Evolutionary conservation across 164 flowering plant genomes (phyloP), one percentile per base, ranked within the genome.

Genomic region (Kingdonia uniflora): DNA sequence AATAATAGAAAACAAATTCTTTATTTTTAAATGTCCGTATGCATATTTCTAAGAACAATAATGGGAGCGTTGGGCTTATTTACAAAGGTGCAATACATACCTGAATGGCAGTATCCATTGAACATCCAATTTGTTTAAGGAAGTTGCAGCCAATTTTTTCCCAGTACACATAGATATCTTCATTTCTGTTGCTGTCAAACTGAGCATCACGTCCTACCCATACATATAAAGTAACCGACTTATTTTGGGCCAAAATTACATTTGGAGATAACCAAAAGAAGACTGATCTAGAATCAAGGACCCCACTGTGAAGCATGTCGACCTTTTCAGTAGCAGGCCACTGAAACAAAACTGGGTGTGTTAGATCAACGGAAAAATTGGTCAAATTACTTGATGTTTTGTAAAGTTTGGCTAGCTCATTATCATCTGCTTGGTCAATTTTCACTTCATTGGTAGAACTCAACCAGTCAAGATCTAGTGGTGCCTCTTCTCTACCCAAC

Each of bases 311-410:
- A 48, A 33, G 53, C 64, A 62, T 63, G 56, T 63, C 73, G 24
- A 74, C 63, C 62, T 70, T 72, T 62, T 63, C 61, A 57, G 78
- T 25, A 19, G 57, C 21, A 20, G 79, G 77, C 79, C 79, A 73
- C 48, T 65, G 68, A 59, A 60, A 76, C 22, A 77, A 25, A 38
- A 52, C 60, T 19, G 59, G 51, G 26, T 55, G 41, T 26, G 29
- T 38, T 21, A 23, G 54, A 53, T 60, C 67, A 17, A 55, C 16
- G 54, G 22, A 20, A 20, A 39, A 29, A 37, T 42, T 10, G 6
- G 41, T 39, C 23, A 24, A 39, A 21, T 61, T 62, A 62, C 49
- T 46, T 26, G 61, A 60, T 35, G 44, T n/a, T 44, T 44, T 38
- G 54, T 41, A 17, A 54, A 42, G 22, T 8, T 46, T 42, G 25